These are phyloP conservation scores for Alternaria sp. DNA, from an alignment of 2,329 filamentous ascomycete species.

Conservation along the genomic window DNA sequence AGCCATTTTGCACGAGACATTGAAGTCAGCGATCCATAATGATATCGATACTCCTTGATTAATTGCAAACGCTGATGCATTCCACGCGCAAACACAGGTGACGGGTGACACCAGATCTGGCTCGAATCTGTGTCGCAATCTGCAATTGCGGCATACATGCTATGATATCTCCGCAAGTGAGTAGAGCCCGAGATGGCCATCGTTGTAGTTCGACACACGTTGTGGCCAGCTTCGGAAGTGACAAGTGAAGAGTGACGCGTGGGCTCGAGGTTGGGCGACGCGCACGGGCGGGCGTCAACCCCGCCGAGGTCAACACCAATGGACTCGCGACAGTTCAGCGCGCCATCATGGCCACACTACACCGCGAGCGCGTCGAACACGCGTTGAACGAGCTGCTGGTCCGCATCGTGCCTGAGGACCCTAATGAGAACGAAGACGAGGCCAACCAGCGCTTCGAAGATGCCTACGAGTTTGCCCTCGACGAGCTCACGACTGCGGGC, in stretches of 20 bases:
- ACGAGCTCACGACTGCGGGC: slow-evolving; percentile 51
- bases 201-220: rapidly evolving
- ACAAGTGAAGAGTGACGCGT: background rate
- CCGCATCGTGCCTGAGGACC: slow-evolving; percentile 71
- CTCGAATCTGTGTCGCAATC: rapidly evolving
- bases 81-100: background rate
- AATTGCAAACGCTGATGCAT: background rate
- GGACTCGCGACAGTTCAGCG: slow-evolving; percentile 17
- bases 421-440: slow-evolving; percentile 69
- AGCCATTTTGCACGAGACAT: rapidly evolving
- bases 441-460: slow-evolving; percentile 73
- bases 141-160: background rate
- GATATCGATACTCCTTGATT: rapidly evolving
- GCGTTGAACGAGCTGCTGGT: slow-evolving; percentile 81
- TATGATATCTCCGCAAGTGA: background rate
- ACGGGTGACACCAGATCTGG: background rate
- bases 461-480: slow-evolving; percentile 59
- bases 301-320: slow-evolving; percentile 17
- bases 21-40: rapidly evolving
- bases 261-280: background rate
- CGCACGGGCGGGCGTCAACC: slow-evolving; percentile 14
- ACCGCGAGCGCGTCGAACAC: slow-evolving; percentile 71
- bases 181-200: too few relatives aligned
- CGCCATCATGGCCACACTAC: slow-evolving; percentile 43
- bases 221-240: rapidly evolving